Base-by-base conservation (phyloP, 139 green algal genomes). In the Haematococcus sp. region DNA sequence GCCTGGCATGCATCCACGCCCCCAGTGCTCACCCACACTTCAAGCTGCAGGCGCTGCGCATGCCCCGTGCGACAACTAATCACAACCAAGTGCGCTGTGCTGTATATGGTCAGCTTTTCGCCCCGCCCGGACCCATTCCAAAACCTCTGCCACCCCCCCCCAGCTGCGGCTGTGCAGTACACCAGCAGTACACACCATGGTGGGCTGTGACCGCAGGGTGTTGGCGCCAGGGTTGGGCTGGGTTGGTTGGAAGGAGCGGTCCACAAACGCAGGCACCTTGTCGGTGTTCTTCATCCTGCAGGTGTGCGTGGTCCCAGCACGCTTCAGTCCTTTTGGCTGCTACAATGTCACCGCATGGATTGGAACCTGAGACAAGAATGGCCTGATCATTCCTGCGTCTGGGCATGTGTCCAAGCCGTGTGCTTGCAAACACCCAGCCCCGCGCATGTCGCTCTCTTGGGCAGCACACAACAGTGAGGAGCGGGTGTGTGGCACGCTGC, bases 251-350 rank as follows among this genome's bases (percentile, higher is more conserved):
- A 82, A 94, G 2, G 76, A 69, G 4, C 89, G 71, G 73, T 89
- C 82, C 28, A 94, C 83, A 63, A 86, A 87, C 0, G 56, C 75
- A 22, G 87, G 87, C 23, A 92, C 70, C 44, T 83, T 86, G 71
- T 91, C 85, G 4, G 73, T 79, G 60, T 82, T 81, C 64, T 89
- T 90, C 3, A 89, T 72, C 76, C 85, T 92, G 83, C 63, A 69
- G 3, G 40, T 61, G 54, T 61, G 54, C 28, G 9, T 61, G 54
- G 30, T 61, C 22, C 28, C 22, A 32, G 54, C 16, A 23, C 16
- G 16, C 28, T 20, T 61, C 22, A 32, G 54, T 61, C 22, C 28
- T 20, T 61, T 20, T 61, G 54, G 4, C 4, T 56, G 64, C 33
- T 44, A 28, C 35, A 9, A 16, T 55, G 49, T 60, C 16, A n/a